Base-by-base conservation (phyloP, 169 alveolate species). In the Cryptosporidium parvum region DNA sequence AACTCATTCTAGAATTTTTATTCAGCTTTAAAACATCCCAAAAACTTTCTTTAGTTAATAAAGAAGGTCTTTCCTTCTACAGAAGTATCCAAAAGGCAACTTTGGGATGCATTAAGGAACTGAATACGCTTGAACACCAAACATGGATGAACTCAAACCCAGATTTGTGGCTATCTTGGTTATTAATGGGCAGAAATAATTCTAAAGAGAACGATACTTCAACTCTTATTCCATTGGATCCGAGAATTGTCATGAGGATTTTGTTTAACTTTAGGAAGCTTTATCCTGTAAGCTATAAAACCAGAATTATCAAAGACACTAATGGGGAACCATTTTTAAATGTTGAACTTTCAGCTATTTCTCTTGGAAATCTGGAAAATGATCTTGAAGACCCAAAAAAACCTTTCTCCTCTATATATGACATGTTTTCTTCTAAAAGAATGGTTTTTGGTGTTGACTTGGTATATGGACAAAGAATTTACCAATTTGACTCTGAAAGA, bases 71-170 rank as follows among this genome's bases (percentile, higher is more conserved):
- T 3, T 21, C n/a, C 26, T 59, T 80, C 8, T 80, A 61, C 10
- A 37, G 52, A 37, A 35, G 59, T 16, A 31, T 80, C 8, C 61
- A 80, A 65, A 80, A 39, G 45, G 21, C 29, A 18, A 9, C 35
- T 33, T 33, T 80, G 14, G 75, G n/a, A 39, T 45, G 42, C 37
- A 62, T 80, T 18, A 80, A 35, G 16, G n/a, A 12, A 9, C 14
- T 80, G 7, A 16, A 67, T n/a, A 65, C 18, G 23, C 52, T 80
- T 6, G 75, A 65, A 16, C 14, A 80, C 21, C 89, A 80, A 48
- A 53, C 56, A 1, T 80, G 89, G 89, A 80, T 80, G 75, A 31
- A 80, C 21, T 29, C 86, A 6, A 42, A 65, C 35, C 80, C 89
- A 14, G 62, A 65, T 23, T 12, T 33, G 39, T 80, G 89, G 89